Evolutionary conservation across 176 grass and related monocot genomes (phyloP).

Genomic region (Musa acuminata): DNA sequence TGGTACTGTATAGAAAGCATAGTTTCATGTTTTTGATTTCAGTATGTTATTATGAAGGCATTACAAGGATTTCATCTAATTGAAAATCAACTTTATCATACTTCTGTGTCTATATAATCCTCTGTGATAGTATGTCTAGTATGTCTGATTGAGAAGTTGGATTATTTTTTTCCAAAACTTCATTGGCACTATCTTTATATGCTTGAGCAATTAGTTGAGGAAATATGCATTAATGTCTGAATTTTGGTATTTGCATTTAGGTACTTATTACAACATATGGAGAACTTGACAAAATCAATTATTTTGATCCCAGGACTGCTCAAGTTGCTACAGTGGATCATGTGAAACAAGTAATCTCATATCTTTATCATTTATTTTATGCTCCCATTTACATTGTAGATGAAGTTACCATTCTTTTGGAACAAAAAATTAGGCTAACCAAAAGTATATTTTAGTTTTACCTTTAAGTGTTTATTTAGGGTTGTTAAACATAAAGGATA

Average conservation of each 20-base stretch:
- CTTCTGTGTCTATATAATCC: no score
- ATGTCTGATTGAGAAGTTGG: background rate
- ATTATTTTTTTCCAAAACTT: no score
- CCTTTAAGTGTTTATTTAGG: no score
- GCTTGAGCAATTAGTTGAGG: no score
- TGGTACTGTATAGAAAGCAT: background rate
- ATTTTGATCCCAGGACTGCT: conserved; percentile 81
- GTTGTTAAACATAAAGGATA: background rate
- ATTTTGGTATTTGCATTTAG: conserved; percentile 32
- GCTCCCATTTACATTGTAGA: background rate
- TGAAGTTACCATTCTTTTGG: background rate
- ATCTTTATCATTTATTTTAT: background rate
- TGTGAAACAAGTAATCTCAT: conserved; percentile 61
- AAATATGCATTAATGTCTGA: background rate
- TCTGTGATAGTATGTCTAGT: no score
- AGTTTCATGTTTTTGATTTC: background rate
- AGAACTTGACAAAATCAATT: conserved; percentile 66
- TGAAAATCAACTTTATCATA: no score
- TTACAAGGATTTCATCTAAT: no score
- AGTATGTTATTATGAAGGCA: no score
- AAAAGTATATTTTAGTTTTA: no score
- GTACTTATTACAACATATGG: conserved; percentile 73
- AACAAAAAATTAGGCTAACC: no score
- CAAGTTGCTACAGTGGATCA: conserved; percentile 96
- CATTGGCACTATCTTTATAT: no score